A percentile compares a stretch with the other conserved stretches of the same genome.
phyloP scores from a whole-genome alignment of 352 stramenopile genomes.

The Salisapilia sapeloensis region DNA sequence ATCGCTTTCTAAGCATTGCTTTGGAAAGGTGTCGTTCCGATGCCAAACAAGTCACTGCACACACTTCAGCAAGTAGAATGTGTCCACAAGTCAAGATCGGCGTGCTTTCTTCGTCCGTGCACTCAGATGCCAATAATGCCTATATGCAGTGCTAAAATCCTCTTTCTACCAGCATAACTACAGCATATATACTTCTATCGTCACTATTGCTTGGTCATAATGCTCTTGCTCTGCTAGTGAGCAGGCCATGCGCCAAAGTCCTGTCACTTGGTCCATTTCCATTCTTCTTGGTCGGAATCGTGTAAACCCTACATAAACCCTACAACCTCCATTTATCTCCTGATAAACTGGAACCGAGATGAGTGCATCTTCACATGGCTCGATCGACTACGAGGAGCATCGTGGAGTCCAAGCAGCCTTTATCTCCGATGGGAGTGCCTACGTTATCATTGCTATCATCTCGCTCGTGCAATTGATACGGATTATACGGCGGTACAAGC shows the following conservation, averaged over 20 bases:
- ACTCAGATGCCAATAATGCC: no score
- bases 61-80: no score
- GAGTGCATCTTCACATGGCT: not conserved
- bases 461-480: constrained; percentile 54
- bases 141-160: no score
- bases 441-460: constrained; percentile 37
- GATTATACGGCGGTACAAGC: constrained; percentile 68
- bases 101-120: no score
- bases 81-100: no score
- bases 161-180: not conserved
- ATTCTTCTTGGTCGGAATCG: no score
- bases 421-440: constrained; percentile 44
- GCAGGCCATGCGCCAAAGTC: constrained; percentile 49
- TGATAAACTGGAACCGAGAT: no score
- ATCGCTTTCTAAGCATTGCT: no score
- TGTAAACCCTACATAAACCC: no score
- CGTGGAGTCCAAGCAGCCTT: constrained; percentile 41
- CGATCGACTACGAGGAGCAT: constrained; percentile 16
- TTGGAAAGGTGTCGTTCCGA: no score
- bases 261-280: constrained; percentile 7
- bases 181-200: constrained; percentile 20
- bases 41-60: no score
- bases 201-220: constrained; percentile 15
- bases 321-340: no score
- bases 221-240: constrained; percentile 21